Evolutionary conservation across 148 eudicot species (phyloP), one percentile per base, ranked within the genome.

Genomic region (Dianthus caryophyllus): DNA sequence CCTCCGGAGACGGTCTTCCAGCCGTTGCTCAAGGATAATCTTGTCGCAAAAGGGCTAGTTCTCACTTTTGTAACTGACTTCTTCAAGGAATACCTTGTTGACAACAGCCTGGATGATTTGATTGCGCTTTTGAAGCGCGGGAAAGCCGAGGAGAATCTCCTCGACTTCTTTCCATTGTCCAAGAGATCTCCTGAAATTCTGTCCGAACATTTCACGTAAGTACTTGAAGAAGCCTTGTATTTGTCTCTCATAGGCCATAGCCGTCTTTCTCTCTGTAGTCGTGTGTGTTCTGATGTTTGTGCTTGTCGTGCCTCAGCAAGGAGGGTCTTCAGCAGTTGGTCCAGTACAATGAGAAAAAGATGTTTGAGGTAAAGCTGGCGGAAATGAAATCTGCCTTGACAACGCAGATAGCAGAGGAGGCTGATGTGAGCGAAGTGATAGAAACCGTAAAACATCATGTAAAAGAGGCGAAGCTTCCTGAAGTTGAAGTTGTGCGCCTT

Each of bases 1-100:
- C 99, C 96, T 29, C 99, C 97, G 2, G 99, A 94, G 82, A 88
- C 96, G 24, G 97, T 90, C 31, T 82, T 94, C 84, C 99, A 94
- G 79, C 97, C 99, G 39, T 80, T 94, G 50, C 97, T 88, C 71
- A 91, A 91, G 79, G 96, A 94, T 71, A 94, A 90, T 78, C 99
- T 94, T 69, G 91, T 95, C 70, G 86, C 79, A 48, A 95, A 95
- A 84, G 99, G 99, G 80, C 80, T 95, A 77, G 94, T 87, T 71
- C 89, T 90, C 54, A 67, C 91, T 5, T 95, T 95, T 72, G 81
- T 95, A 59, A 90, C 99, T 20, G 99, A 95, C 74, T 91, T 90
- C 73, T 95, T 95, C 76, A 90, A 82, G 88, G 96, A 88, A 78
- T 90, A 86, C 78, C 87, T 95, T 67, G 83, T 90, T 67, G 97